These are phyloP conservation scores for Penicillium antarcticum DNA, from an alignment of 495 filamentous ascomycete genomes.

Conservation along the genomic window DNA sequence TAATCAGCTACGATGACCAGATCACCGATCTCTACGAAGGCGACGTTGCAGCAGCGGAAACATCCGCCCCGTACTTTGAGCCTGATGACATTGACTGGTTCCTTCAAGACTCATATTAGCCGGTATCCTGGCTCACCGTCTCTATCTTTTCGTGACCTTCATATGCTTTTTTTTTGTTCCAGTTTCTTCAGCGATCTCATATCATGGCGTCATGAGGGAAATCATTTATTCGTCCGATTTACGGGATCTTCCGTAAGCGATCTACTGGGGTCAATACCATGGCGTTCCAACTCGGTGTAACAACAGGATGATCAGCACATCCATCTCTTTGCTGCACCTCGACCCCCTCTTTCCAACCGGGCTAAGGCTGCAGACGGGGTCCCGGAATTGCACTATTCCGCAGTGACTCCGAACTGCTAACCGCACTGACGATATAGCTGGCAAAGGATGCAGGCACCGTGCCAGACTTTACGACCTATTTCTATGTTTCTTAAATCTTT, in stretches of 20 bases:
- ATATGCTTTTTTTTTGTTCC: constrained; percentile 2
- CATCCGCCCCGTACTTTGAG: constrained; percentile 1
- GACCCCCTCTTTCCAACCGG: constrained; percentile 16
- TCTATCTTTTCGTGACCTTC: neutral
- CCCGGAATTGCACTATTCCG: neutral
- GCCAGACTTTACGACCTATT: constrained; percentile 1
- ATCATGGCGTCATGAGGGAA: constrained; percentile 19
- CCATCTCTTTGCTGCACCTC: neutral
- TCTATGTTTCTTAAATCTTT: neutral
- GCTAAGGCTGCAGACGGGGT: constrained; percentile 10
- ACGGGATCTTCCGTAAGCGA: constrained; percentile 7
- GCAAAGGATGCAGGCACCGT: constrained; percentile 20
- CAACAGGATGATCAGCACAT: constrained; percentile 6
- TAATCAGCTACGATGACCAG: constrained; percentile 1
- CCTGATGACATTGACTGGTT: constrained; percentile 4
- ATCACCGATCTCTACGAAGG: constrained; percentile 2
- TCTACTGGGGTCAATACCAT: constrained; percentile 11
- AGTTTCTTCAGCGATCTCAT: constrained; percentile 26
- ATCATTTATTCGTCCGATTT: constrained; percentile 4
- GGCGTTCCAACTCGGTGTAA: constrained; percentile 13
- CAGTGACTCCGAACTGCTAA: constrained; percentile 2
- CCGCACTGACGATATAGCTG: constrained; percentile 14
- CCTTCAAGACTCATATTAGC: neutral
- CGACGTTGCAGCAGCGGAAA: constrained; percentile 1
- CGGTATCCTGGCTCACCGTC: neutral